Conservation (phyloP, 768 basidiomycete species). For the Lactarius psammicola region DNA sequence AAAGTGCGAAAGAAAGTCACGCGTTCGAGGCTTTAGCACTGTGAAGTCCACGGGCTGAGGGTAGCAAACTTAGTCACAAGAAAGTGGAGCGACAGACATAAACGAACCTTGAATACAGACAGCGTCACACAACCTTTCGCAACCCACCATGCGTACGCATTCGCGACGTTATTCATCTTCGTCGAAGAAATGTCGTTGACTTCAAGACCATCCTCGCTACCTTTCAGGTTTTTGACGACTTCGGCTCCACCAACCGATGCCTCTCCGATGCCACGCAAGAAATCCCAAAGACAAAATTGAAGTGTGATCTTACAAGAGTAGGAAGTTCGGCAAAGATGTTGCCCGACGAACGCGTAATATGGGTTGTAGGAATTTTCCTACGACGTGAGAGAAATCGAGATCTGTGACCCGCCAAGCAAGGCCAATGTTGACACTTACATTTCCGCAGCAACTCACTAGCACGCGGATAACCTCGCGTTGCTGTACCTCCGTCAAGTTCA, state of each 20-base stretch:
- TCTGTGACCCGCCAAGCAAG: constrained; percentile 12
- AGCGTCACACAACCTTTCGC: constrained; percentile 78
- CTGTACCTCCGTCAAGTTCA: constrained; percentile 84
- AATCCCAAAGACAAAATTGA: constrained; percentile 97
- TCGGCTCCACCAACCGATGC: constrained; percentile 75
- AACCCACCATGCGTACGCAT: constrained; percentile 90
- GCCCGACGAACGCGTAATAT: constrained; percentile 87
- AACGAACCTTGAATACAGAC: constrained; percentile 74
- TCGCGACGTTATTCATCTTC: constrained; percentile 70
- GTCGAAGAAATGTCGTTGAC: constrained; percentile 54
- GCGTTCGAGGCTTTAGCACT: constrained; percentile 58
- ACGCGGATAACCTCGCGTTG: constrained; percentile 96
- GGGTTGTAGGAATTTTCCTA: constrained; percentile 94
- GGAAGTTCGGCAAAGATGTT: constrained; percentile 73
- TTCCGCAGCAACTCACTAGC: constrained; percentile 87
- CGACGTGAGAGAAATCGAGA: background rate
- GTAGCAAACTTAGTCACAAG: background rate
- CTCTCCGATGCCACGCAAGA: constrained; percentile 89
- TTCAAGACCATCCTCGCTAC: constrained; percentile 48
- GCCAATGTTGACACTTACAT: constrained; percentile 50
- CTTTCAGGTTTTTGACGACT: constrained; percentile 58
- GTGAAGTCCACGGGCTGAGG: constrained; percentile 86
- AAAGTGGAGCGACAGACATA: background rate
- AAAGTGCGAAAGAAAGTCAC: constrained; percentile 66
- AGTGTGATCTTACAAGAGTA: constrained; percentile 92